These are phyloP conservation scores for Acacia acuminata DNA, from an alignment of 306 rosid genomes.

Conservation along the genomic window DNA sequence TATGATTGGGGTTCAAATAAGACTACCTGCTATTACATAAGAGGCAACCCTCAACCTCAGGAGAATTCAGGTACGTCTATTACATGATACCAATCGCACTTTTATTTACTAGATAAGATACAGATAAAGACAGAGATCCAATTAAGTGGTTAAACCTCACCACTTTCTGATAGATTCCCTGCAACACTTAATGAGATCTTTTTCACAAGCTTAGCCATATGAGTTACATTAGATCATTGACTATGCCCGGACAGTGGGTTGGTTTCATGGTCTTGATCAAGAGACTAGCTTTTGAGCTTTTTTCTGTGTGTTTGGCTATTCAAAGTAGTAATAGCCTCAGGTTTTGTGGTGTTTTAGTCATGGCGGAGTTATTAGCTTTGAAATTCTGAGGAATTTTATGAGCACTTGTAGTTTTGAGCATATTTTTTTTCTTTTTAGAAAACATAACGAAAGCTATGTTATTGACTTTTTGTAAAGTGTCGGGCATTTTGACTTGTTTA, in stretches of 20 bases:
- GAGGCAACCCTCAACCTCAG: background rate
- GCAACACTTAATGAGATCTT: background rate
- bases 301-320: background rate
- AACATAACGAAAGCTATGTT: no score
- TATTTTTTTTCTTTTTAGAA: no score
- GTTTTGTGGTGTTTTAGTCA: background rate
- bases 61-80: background rate
- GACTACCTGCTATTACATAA: background rate
- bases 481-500: background rate
- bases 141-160: background rate
- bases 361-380: background rate
- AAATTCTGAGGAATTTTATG: background rate
- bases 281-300: background rate
- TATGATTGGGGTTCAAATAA: constrained; percentile 21
- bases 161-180: background rate
- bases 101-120: background rate
- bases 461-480: background rate
- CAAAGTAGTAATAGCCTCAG: background rate
- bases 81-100: background rate
- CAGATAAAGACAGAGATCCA: background rate
- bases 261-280: background rate
- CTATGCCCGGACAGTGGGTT: background rate
- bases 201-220: background rate
- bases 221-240: background rate
- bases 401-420: background rate